Percentiles rank a stretch among this genome's conserved stretches.
These are phyloP conservation scores for Gossypium turneri DNA, from an alignment of 345 rosid genomes.

Conservation along the genomic window DNA sequence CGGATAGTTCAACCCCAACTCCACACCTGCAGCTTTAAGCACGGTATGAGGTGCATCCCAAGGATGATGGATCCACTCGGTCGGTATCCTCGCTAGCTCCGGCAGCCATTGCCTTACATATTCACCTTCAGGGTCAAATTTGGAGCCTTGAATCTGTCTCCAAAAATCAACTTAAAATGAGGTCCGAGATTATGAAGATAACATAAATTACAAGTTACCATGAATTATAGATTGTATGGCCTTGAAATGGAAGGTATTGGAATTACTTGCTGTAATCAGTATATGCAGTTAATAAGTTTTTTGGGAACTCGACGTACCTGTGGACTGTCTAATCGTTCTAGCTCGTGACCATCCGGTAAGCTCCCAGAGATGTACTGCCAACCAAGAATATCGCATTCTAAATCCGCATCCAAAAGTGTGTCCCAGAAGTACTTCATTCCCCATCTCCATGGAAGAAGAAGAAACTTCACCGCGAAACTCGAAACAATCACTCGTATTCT, in stretches of 20 bases:
- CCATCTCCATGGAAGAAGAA: slow-evolving; percentile 95
- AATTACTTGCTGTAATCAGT: too few species aligned
- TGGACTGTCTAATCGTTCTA: slow-evolving; percentile 83
- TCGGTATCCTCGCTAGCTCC: slow-evolving; percentile 84
- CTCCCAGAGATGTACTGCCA: slow-evolving; percentile 97
- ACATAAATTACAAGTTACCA: background rate
- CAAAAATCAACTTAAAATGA: slow-evolving; percentile 17
- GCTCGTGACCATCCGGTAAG: slow-evolving; percentile 91
- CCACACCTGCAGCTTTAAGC: slow-evolving; percentile 66
- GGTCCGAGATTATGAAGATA: background rate
- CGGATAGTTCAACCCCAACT: slow-evolving; percentile 20
- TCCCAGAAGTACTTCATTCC: slow-evolving; percentile 99
- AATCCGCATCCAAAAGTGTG: slow-evolving; percentile 85
- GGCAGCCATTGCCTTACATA: slow-evolving; percentile 93
- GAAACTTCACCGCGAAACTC: slow-evolving; percentile 82
- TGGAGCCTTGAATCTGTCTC: slow-evolving; percentile 74
- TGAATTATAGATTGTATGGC: background rate
- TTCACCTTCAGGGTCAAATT: slow-evolving; percentile 86
- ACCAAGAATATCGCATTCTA: slow-evolving; percentile 86
- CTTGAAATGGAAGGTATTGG: background rate
- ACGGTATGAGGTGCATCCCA: slow-evolving; percentile 71
- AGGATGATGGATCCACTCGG: slow-evolving; percentile 95
- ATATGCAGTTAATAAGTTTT: slow-evolving; percentile 13
- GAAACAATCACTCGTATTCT: slow-evolving; percentile 87
- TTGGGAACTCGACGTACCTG: slow-evolving; percentile 37